A percentile compares a stretch with the other conserved stretches of the same genome.
Evolutionary conservation across 2,329 filamentous ascomycete genomes (phyloP).

Genomic region (Alternaria alternata): DNA sequence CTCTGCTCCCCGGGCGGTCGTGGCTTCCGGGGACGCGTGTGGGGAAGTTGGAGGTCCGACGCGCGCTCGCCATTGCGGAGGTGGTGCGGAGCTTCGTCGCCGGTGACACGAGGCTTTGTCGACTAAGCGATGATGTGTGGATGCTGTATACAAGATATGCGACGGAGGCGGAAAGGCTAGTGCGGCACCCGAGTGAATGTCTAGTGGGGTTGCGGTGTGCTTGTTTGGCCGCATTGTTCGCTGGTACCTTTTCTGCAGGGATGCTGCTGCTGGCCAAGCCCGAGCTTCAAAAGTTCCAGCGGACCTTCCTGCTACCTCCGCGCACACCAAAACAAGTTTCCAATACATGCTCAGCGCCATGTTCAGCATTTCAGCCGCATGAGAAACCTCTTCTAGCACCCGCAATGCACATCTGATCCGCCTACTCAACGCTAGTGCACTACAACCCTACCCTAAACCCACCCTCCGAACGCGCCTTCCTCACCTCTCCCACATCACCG

Average conservation of each 20-base stretch:
- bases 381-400: not conserved
- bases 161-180: constrained; percentile 11
- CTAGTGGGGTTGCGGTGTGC: constrained; percentile 31
- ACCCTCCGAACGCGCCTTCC: constrained; percentile 13
- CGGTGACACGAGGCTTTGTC: constrained; percentile 3
- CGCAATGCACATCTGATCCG: not conserved
- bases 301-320: constrained; percentile 5
- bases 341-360: not conserved
- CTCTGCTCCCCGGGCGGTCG: constrained; percentile 62
- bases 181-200: constrained; percentile 21
- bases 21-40: constrained; percentile 31
- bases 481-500: constrained; percentile 7
- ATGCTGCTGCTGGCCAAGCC: constrained; percentile 40
- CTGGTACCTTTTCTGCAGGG: constrained; percentile 43
- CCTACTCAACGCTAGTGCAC: not conserved
- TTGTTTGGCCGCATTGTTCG: constrained; percentile 29
- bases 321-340: not conserved
- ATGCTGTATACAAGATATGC: not conserved
- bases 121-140: not conserved
- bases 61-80: constrained; percentile 48
- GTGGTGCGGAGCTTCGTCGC: constrained; percentile 29
- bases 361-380: not conserved
- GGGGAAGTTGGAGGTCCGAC: constrained; percentile 43
- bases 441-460: not conserved
- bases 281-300: constrained; percentile 34